These are phyloP conservation scores for Wickerhamomyces kurtzmanii DNA, from an alignment of 805 yeast genomes.

Conservation along the genomic window DNA sequence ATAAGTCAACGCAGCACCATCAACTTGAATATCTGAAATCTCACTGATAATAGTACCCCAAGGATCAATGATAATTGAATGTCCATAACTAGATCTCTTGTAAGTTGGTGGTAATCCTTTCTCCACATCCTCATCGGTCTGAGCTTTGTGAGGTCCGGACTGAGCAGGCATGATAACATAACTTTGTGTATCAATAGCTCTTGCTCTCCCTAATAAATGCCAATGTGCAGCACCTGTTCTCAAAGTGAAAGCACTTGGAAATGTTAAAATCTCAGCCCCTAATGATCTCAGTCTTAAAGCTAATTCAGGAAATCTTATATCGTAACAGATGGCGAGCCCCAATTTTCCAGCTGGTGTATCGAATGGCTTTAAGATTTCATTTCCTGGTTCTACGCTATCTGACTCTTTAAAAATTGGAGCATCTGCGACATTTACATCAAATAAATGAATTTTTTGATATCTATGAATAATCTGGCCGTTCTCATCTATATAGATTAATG, in stretches of 20 bases:
- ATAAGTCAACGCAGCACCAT: conserved; percentile 33
- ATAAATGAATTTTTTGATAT: conserved; percentile 82
- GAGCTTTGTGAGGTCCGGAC: conserved; percentile 62
- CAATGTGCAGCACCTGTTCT: conserved; percentile 91
- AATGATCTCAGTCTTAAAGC: conserved; percentile 49
- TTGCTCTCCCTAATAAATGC: conserved; percentile 66
- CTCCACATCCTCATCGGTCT: conserved; percentile 25
- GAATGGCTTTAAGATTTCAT: conserved; percentile 40
- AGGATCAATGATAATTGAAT: conserved; percentile 80
- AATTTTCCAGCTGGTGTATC: conserved; percentile 50
- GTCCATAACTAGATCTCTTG: conserved; percentile 73
- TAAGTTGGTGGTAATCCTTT: conserved; percentile 5
- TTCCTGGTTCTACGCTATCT: conserved; percentile 75
- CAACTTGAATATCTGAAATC: conserved; percentile 31
- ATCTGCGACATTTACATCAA: conserved; percentile 72
- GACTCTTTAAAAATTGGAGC: conserved; percentile 80
- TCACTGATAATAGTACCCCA: conserved; percentile 76
- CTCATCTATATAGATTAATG: conserved; percentile 59
- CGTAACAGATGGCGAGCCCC: conserved; percentile 78
- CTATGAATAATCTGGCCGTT: conserved; percentile 55
- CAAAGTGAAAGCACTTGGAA: conserved; percentile 89
- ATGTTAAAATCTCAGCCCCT: conserved; percentile 74
- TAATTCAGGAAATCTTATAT: conserved; percentile 78
- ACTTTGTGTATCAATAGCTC: conserved; percentile 85
- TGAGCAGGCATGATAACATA: conserved; percentile 88